Evolutionary conservation across 2,329 filamentous ascomycete genomes (phyloP).

Genomic region (Phialophora chinensis): DNA sequence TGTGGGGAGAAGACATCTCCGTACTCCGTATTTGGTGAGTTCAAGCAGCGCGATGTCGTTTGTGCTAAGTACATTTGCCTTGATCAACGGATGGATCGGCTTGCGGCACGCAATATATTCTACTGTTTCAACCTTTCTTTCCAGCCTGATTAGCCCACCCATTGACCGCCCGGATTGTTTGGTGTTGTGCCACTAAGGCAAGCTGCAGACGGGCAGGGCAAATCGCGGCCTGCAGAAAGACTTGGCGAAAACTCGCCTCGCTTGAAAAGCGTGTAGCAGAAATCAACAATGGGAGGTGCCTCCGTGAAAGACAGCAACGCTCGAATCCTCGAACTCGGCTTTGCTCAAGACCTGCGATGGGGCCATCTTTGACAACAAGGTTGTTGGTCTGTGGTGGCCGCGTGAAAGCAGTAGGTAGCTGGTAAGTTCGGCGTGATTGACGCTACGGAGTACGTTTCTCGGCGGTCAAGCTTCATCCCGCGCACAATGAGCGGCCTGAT

Average conservation of each 20-base stretch:
- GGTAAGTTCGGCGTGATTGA: not conserved
- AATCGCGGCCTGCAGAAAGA: not conserved
- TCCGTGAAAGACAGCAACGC: not conserved
- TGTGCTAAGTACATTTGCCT: not conserved
- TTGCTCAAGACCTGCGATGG: not conserved
- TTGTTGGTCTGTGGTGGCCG: not conserved
- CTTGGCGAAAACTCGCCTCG: not conserved
- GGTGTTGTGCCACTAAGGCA: not conserved
- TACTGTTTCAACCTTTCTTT: not conserved
- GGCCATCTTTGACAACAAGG: not conserved
- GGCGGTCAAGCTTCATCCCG: not conserved
- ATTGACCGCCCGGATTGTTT: not conserved
- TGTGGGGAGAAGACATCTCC: not conserved
- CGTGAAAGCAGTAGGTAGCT: not conserved
- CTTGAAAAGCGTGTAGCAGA: not conserved
- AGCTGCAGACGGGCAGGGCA: not conserved
- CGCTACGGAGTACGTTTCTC: not conserved
- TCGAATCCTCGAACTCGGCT: not conserved
- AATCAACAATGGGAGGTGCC: not conserved
- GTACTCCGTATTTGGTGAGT: not conserved
- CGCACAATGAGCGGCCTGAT: not conserved
- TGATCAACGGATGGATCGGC: not conserved
- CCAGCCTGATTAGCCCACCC: not conserved
- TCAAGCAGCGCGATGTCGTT: not conserved
- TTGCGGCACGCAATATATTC: not conserved